These are phyloP conservation scores for button mushroom (Agaricus bisporus) DNA, from an alignment of 768 basidiomycete species.

Conservation along the genomic window DNA sequence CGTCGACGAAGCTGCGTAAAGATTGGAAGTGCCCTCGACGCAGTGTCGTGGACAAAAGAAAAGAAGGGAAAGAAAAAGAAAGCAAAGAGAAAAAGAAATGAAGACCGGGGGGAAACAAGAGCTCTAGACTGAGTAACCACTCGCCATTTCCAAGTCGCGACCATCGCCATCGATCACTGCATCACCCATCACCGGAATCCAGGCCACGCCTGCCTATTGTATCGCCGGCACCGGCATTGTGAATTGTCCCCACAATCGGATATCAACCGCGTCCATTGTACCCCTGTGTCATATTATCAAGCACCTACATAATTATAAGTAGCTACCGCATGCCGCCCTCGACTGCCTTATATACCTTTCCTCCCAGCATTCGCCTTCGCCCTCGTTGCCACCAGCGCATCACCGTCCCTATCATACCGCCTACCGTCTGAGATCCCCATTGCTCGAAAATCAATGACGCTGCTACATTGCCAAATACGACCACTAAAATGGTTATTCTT, in stretches of 20 bases:
- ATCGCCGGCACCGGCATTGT: not conserved
- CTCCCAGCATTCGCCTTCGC: conserved; percentile 48
- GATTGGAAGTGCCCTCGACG: conserved; percentile 43
- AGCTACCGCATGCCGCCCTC: conserved; percentile 58
- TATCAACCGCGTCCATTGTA: conserved; percentile 3
- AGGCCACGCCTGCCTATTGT: conserved; percentile 21
- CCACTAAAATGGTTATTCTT: conserved; percentile 61
- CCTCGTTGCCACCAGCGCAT: conserved; percentile 35
- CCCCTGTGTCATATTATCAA: not conserved
- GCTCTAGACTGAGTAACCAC: no score
- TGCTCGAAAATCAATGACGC: conserved; percentile 73
- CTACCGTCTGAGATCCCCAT: conserved; percentile 59
- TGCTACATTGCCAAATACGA: conserved; percentile 63
- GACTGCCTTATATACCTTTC: conserved; percentile 82
- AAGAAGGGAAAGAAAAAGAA: conserved; percentile 20
- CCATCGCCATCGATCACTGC: not conserved
- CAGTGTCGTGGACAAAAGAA: conserved; percentile 19
- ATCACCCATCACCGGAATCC: conserved; percentile 5
- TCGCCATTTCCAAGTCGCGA: not conserved
- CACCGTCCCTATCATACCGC: conserved; percentile 44
- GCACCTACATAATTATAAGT: not conserved
- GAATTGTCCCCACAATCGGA: not conserved
- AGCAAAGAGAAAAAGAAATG: conserved; percentile 13
- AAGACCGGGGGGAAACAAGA: not conserved
- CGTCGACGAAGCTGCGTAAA: conserved; percentile 22